Base-by-base conservation (phyloP, 495 filamentous ascomycete species). In the Sordaria brevicollis region DNA sequence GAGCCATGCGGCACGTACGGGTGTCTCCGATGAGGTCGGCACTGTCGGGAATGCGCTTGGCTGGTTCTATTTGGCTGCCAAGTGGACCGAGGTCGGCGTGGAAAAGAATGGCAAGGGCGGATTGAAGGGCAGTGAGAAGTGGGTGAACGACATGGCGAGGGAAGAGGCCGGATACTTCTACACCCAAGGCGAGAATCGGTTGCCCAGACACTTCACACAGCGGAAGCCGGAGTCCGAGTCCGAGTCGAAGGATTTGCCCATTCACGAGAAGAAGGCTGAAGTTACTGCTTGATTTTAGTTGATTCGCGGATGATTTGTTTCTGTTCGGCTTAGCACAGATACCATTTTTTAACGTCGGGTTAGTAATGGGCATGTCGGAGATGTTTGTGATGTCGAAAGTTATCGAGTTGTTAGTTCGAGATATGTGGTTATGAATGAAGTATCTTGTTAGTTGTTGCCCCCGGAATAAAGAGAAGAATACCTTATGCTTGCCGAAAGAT, bases 131-230 rank as follows among this genome's bases (percentile, higher is more conserved):
- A 81, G 82, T 0, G 82, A 87, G 70, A 72, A 76, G 65, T 96
- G 92, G 92, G 87, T 96, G 37, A 90, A 91, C 71, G 91, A 94
- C 75, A 82, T 94, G 84, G 92, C 92, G 5, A 85, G 91, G 21
- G 85, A 89, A 71, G 88, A 89, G 71, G 87, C 90, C 2, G 88
- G 87, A 0, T 76, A 81, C 68, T 83, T 83, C 3, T 92, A 91
- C 73, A 67, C 74, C 65, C 81, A 87, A 66, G 83, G 81, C 8
- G 91, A 93, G 81, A 86, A 85, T 66, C 86, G 84, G 43, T 78
- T 95, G 54, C 83, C 84, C 7, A 79, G 83, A 34, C 71, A 80
- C 68, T 85, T 84, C 65, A 84, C 83, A 0, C 68, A 81, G 72
- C 68, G 66, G 8, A 79, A 76, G 69, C 35, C 68, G 6, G 21